Evolutionary conservation across 352 stramenopile genomes (phyloP).

Genomic region (Discostella stelligera): DNA sequence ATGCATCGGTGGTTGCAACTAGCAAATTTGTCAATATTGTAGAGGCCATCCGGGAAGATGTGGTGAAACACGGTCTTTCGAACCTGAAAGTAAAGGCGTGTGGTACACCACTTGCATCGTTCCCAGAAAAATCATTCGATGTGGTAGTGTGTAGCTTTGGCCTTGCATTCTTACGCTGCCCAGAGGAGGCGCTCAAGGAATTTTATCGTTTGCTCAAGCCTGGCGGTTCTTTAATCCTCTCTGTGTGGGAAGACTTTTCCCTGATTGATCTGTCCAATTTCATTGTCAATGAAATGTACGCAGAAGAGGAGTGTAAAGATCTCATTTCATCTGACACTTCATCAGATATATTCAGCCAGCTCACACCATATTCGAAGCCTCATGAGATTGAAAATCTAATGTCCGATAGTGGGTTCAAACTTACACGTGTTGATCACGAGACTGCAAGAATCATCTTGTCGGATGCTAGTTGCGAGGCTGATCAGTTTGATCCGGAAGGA

Average conservation of each 20-base stretch:
- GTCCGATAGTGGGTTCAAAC: constrained; percentile 15
- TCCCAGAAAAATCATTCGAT: constrained; percentile 35
- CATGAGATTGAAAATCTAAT: constrained; percentile 36
- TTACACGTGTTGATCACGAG: constrained; percentile 37
- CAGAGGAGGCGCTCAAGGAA: constrained; percentile 23
- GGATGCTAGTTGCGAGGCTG: constrained; percentile 8
- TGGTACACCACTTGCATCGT: constrained; percentile 3
- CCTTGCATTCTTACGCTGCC: constrained; percentile 27
- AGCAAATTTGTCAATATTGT: constrained; percentile 30
- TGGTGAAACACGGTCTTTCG: constrained; percentile 1
- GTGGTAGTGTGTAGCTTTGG: constrained; percentile 40
- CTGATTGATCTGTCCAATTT: constrained; percentile 24
- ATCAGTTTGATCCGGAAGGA: constrained; percentile 14
- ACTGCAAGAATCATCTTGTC: constrained; percentile 28
- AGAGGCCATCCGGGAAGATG: constrained; percentile 10
- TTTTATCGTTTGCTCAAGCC: constrained; percentile 36
- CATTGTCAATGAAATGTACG: constrained; percentile 33
- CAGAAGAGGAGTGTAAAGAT: constrained; percentile 17
- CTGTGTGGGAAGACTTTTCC: constrained; percentile 36
- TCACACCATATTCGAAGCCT: constrained; percentile 27
- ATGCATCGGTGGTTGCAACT: constrained; percentile 19
- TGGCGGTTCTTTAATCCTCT: constrained; percentile 33
- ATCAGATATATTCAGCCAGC: constrained; percentile 8
- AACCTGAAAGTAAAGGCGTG: constrained; percentile 19
- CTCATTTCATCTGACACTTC: constrained; percentile 7